Base-by-base conservation (phyloP, 2,329 filamentous ascomycete species). In the Parastagonospora nodorum region DNA sequence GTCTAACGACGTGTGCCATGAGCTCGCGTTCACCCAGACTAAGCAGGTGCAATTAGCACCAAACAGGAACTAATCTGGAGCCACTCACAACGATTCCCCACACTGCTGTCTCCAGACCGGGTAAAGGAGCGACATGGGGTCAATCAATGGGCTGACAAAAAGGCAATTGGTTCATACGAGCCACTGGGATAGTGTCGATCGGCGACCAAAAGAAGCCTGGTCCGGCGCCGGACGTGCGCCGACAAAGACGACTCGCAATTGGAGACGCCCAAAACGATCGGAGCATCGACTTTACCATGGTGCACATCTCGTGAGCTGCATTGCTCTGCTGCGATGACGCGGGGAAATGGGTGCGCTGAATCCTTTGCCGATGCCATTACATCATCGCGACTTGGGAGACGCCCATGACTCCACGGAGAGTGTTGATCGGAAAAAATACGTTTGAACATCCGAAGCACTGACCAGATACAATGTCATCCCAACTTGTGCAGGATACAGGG, bases 1-100 rank as follows among this genome's bases (percentile, higher is more conserved):
- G 51, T 58, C 51, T 55, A 63, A 62, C 63, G 56, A 70, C 63
- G 57, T 68, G 60, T 57, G 66, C 68, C 64, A 71, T 66, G 68
- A 62, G 59, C 57, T 51, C 58, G 47, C 55, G 48, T 51, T 38
- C 47, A 42, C 53, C 51, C 50, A 52, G 42, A 52, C 60, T 58
- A 63, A 61, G 50, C 53, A 41, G 27, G 55, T 48, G 60, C 54
- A 67, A 67, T 71, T 67, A 63, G 61, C 43, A 52, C 59, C 61
- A 62, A 66, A 66, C 51, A 61, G 51, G 61, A 63, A 50, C 60
- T 57, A 64, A 55, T 63, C 51, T 55, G 58, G 61, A 48, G 5
- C 61, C 65, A 67, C 57, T 68, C 58, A 62, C 62, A 57, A 58
- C 51, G 49, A 50, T 61, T 66, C 59, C 62, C 63, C 67, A 61